Conservation (phyloP, 345 rosid genomes). For the Laguncularia racemosa region DNA sequence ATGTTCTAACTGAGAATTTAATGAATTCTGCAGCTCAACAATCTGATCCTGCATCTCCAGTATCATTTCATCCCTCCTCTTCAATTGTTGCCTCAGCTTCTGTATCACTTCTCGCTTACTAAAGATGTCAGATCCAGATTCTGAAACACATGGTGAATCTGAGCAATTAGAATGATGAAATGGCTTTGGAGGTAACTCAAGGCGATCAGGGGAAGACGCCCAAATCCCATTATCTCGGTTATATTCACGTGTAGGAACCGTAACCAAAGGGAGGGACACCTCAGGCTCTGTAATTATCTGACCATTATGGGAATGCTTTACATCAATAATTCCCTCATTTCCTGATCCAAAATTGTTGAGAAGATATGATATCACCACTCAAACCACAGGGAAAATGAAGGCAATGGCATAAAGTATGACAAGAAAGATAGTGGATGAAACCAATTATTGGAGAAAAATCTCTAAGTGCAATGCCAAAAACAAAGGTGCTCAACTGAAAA, state of each 20-base stretch:
- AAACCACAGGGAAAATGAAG: not conserved
- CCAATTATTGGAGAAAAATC: constrained; percentile 27
- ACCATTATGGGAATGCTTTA: constrained; percentile 32
- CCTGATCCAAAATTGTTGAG: constrained; percentile 29
- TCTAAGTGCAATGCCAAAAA: too few relatives aligned
- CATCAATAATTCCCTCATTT: constrained; percentile 37
- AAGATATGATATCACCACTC: not conserved
- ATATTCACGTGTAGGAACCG: constrained; percentile 53
- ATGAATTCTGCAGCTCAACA: constrained; percentile 57
- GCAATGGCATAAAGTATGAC: not conserved
- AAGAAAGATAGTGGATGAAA: constrained; percentile 1
- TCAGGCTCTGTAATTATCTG: constrained; percentile 45
- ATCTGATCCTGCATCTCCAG: constrained; percentile 98
- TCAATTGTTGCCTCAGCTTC: constrained; percentile 85
- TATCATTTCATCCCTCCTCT: constrained; percentile 92
- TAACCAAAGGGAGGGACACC: constrained; percentile 59
- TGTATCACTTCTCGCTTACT: constrained; percentile 91
- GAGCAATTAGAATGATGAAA: constrained; percentile 79
- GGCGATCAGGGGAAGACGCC: constrained; percentile 73
- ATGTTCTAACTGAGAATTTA: constrained; percentile 51
- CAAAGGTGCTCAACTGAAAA: too few relatives aligned
- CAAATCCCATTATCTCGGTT: constrained; percentile 67
- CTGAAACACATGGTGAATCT: constrained; percentile 92
- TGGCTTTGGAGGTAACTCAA: constrained; percentile 71
- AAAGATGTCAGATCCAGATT: constrained; percentile 93